phyloP scores from a whole-genome alignment of 345 rosid species.

The Psidium friedrichsthalianum region DNA sequence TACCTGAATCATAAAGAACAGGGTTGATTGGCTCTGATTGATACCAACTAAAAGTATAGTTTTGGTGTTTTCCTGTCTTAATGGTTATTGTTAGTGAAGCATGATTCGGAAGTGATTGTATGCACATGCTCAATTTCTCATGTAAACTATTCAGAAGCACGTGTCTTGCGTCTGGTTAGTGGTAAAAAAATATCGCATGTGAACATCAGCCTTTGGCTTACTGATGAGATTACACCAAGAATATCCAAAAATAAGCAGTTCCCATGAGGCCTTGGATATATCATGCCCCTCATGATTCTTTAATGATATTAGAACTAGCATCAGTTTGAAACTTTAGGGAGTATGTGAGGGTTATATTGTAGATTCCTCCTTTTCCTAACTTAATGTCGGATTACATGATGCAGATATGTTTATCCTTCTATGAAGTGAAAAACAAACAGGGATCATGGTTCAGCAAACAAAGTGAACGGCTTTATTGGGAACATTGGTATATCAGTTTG shows the following conservation, averaged over 20 bases:
- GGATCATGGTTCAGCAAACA: conserved; percentile 79
- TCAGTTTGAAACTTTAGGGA: background rate
- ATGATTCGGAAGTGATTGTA: background rate
- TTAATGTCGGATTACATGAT: background rate
- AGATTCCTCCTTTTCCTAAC: background rate
- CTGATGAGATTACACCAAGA: background rate
- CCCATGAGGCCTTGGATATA: background rate
- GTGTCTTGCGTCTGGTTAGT: background rate
- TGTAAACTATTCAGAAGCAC: background rate
- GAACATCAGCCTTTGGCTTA: background rate
- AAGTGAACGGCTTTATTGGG: conserved; percentile 65
- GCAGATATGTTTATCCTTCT: conserved; percentile 91
- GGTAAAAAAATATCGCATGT: background rate
- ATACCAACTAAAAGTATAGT: too few relatives aligned
- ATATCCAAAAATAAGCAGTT: background rate
- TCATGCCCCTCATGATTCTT: background rate
- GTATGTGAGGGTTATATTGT: background rate
- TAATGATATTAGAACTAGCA: background rate
- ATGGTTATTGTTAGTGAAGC: background rate
- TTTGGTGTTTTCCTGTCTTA: background rate
- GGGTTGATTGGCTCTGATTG: too few relatives aligned
- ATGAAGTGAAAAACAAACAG: conserved; percentile 82
- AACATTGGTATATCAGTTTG: conserved; percentile 86
- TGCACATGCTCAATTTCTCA: background rate
- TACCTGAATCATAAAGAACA: background rate